These are phyloP conservation scores for Tricharina praecox DNA, from an alignment of 495 filamentous ascomycete species.

Conservation along the genomic window DNA sequence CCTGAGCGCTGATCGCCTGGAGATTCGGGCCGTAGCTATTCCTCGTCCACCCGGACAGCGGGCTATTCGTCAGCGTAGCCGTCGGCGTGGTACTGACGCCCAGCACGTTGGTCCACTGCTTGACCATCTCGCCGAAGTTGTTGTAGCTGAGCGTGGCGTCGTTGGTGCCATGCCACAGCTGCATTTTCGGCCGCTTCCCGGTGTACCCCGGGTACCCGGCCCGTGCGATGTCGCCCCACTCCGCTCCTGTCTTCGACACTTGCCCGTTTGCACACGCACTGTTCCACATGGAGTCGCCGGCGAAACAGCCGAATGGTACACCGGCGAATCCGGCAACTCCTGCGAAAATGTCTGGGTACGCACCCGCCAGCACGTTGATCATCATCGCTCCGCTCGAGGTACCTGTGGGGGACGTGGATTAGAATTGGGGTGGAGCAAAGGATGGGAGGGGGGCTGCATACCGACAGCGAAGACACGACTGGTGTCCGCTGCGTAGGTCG, in stretches of 20 bases:
- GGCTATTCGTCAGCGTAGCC: conserved; percentile 29
- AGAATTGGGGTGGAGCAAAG: too few relatives aligned
- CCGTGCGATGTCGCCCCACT: conserved; percentile 35
- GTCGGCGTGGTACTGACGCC: conserved; percentile 28
- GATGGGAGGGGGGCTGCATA: too few relatives aligned
- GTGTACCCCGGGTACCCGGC: conserved; percentile 36
- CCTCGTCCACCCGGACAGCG: conserved; percentile 37
- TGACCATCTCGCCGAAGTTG: conserved; percentile 36
- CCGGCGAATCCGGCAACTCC: conserved; percentile 36
- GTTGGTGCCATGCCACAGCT: conserved; percentile 36
- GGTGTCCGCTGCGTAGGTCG: conserved; percentile 34
- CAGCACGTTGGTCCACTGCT: conserved; percentile 37
- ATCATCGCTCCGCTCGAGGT: conserved; percentile 42
- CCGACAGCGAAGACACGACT: conserved; percentile 30
- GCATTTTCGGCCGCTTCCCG: conserved; percentile 32
- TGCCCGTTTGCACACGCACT: conserved; percentile 33
- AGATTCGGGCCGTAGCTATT: conserved; percentile 34
- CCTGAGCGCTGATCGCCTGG: conserved; percentile 10
- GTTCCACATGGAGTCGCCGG: conserved; percentile 34
- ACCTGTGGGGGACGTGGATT: too few relatives aligned
- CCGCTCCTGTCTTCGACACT: conserved; percentile 30
- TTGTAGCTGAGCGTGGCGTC: conserved; percentile 35
- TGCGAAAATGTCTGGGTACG: conserved; percentile 38
- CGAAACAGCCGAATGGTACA: conserved; percentile 35
- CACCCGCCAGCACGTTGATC: conserved; percentile 35